phyloP scores from a whole-genome alignment of 1,139 yeast genomes.

The Candida tunisiensis region DNA sequence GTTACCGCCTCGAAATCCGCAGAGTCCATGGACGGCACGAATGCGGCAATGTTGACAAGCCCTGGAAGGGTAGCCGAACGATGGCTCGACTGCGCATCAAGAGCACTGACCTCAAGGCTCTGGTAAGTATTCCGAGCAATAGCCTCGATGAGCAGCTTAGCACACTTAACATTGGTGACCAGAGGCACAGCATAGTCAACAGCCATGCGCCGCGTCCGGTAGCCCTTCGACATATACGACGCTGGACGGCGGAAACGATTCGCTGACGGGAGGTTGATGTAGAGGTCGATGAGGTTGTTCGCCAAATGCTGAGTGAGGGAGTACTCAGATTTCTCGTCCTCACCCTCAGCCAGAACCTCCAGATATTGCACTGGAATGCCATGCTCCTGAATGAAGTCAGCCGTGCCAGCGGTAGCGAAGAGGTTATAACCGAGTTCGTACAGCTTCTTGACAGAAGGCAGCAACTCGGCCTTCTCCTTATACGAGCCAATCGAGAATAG shows the following conservation, averaged over 20 bases:
- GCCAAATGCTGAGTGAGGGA: constrained; percentile 94
- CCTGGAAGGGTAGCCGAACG: constrained; percentile 75
- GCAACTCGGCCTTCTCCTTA: constrained; percentile 86
- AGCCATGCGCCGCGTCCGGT: constrained; percentile 98
- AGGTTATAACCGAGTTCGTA: constrained; percentile 74
- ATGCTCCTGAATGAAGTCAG: constrained; percentile 94
- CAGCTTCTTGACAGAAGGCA: constrained; percentile 74
- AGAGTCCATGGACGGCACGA: constrained; percentile 50
- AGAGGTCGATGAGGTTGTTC: constrained; percentile 87
- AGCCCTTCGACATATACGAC: constrained; percentile 92
- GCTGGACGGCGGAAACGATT: constrained; percentile 99
- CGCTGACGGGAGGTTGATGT: constrained; percentile 91
- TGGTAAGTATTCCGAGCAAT: constrained; percentile 45
- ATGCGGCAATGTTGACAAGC: constrained; percentile 64
- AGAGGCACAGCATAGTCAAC: constrained; percentile 96
- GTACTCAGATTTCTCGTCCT: constrained; percentile 79
- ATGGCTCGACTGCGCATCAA: constrained; percentile 88
- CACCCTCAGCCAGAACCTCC: constrained; percentile 50
- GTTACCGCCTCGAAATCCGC: constrained; percentile 47
- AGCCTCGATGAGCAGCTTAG: constrained; percentile 90
- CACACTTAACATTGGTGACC: constrained; percentile 95
- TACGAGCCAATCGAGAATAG: constrained; percentile 92
- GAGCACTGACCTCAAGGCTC: constrained; percentile 48
- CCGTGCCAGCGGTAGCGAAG: constrained; percentile 98
- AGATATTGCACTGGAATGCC: constrained; percentile 87